Evolutionary conservation across 2,329 filamentous ascomycete species (phyloP), one percentile per base, ranked within the genome.

Genomic region (Ophiostoma australiae): DNA sequence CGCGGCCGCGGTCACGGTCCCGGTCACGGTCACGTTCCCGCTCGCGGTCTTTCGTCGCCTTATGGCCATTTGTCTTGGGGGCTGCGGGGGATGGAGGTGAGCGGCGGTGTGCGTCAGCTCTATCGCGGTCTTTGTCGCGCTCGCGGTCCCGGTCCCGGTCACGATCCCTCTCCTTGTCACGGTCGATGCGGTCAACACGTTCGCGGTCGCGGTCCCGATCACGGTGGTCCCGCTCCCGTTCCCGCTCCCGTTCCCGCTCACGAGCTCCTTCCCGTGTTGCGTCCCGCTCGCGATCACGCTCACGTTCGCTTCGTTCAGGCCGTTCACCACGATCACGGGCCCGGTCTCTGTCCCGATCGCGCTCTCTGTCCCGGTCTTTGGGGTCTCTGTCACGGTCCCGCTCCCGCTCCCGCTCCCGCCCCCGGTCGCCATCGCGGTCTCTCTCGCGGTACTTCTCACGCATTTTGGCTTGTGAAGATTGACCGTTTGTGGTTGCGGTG

Each of bases 381-480:
- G 44, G 33, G 4, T 72, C 63, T 3, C 52, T 27, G 48, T 72
- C 71, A 3, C 69, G 48, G 3, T 70, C 68, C 3, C 52, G 7
- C 4, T 70, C 68, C 4, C 63, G 31, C 0, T 73, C 67, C 23
- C 68, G 41, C 13, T 70, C 69, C 7, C 68, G 41, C 13, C 69
- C 69, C 7, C 48, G 33, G 8, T 68, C 37, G 20, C 35, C 11
- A 4, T 70, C 68, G 11, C 69, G 37, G 4, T 52, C 55, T 37
- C 67, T 15, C 8, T 71, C 70, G 17, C 58, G 33, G 8, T 71
- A 69, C 13, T 70, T 72, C n/a, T 73, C 70, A 44, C 69, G 55
- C 48, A 68, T 58, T 17, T 66, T 67, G 3, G 52, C 20, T 39
- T 69, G 65, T 67, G 70, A 27, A 1, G 69, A 35, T 58, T 63